These are phyloP conservation scores for Nakazawaea ishiwadae DNA, from an alignment of 805 yeast species.

Conservation along the genomic window DNA sequence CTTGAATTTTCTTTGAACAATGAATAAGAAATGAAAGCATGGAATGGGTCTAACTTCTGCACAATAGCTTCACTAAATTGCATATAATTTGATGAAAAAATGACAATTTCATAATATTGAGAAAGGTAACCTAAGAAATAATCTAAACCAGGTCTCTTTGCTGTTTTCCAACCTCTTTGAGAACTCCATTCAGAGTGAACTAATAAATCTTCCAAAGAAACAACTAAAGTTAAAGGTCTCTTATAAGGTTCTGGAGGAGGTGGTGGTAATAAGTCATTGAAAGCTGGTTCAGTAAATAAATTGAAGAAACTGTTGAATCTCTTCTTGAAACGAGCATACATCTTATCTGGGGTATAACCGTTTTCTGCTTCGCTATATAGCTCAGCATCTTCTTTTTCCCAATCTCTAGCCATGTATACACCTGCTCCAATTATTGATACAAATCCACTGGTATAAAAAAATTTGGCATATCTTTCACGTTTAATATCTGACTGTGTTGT, in stretches of 20 bases:
- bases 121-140: conserved; percentile 93
- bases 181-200: conserved; percentile 91
- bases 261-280: conserved; percentile 89
- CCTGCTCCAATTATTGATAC: conserved; percentile 50
- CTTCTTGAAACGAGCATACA: conserved; percentile 64
- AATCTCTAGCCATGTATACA: conserved; percentile 73
- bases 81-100: conserved; percentile 82
- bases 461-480: conserved; percentile 76
- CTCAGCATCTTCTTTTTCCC: conserved; percentile 71
- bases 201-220: conserved; percentile 84
- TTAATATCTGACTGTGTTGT: conserved; percentile 68
- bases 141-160: conserved; percentile 97
- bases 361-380: conserved; percentile 41
- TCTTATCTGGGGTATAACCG: conserved; percentile 62
- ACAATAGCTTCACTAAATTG: conserved; percentile 82
- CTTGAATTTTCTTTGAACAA: conserved; percentile 88
- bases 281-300: conserved; percentile 89
- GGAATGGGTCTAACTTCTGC: conserved; percentile 88
- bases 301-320: conserved; percentile 74
- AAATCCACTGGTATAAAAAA: conserved; percentile 58
- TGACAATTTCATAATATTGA: conserved; percentile 92
- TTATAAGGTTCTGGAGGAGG: conserved; percentile 87
- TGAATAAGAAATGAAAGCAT: conserved; percentile 82
- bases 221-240: conserved; percentile 85
- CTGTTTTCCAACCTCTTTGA: conserved; percentile 95